These are phyloP conservation scores for Coemansia sp. DNA, from an alignment of 371 early-diverging fungal genomes.

Conservation along the genomic window DNA sequence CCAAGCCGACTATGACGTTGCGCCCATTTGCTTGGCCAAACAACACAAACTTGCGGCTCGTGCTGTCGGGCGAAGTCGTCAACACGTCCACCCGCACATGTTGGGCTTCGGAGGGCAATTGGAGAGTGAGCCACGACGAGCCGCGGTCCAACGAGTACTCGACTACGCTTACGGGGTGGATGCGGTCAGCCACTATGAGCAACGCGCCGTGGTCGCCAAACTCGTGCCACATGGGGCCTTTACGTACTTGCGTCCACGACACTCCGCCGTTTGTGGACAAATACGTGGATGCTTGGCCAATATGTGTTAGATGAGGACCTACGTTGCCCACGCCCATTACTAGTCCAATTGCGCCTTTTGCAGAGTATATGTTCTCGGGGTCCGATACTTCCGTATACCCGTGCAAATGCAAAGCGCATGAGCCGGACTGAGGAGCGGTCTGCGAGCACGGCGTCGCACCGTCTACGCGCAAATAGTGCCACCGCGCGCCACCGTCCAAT, in stretches of 20 bases:
- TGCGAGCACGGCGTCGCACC: conserved; percentile 43
- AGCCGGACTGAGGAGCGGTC: conserved; percentile 40
- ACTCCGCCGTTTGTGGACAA: conserved; percentile 81
- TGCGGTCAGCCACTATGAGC: conserved; percentile 69
- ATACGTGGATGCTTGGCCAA: conserved; percentile 76
- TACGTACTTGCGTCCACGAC: conserved; percentile 69
- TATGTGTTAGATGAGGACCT: conserved; percentile 63
- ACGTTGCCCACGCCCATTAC: conserved; percentile 92
- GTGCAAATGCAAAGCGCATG: conserved; percentile 74
- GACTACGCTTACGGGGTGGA: conserved; percentile 71
- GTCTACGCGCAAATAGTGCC: conserved; percentile 59
- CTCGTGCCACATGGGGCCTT: conserved; percentile 77
- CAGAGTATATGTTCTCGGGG: conserved; percentile 72
- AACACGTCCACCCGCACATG: conserved; percentile 62
- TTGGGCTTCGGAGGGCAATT: conserved; percentile 56
- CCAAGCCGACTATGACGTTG: conserved; percentile 64
- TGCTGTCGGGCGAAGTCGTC: conserved; percentile 70
- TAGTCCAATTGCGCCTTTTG: conserved; percentile 80
- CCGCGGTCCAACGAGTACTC: conserved; percentile 70
- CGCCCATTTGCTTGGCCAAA: conserved; percentile 58
- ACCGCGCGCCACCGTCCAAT: conserved; percentile 80
- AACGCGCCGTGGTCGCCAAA: conserved; percentile 87
- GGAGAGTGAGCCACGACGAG: conserved; percentile 58
- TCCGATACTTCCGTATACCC: conserved; percentile 78
- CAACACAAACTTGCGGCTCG: conserved; percentile 69